Evolutionary conservation across 2,329 filamentous ascomycete species (phyloP), one percentile per base, ranked within the genome.

Genomic region (Parasarocladium wereldwijsianum): DNA sequence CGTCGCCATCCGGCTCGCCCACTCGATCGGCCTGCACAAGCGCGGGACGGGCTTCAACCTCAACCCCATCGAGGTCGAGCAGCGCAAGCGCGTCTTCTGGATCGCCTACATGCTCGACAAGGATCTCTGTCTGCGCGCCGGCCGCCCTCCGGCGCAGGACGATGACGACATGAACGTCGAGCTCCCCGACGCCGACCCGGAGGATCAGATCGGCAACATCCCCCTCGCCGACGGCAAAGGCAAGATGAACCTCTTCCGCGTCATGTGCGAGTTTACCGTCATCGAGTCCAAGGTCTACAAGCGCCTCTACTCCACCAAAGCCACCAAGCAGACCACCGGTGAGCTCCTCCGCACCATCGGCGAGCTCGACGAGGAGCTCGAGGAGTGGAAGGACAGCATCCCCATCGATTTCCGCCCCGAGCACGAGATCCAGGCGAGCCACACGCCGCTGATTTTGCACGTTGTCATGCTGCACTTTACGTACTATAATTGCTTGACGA

Each of bases 401-500:
- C 87, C 90, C 3, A 68, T 93, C 34, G 90, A 96, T 45, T 96
- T 94, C 57, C 73, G 90, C n/a, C 90, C 90, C 1, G 90, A 96
- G 52, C 76, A 94, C 49, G 86, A 94, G 52, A 96, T 98, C 52
- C 86, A 85, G 51, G 83, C 84, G 1, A 80, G 79, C 0, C 84
- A 94, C 50, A 92, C 85, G 1, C 86, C 87, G 1, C 64, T 96
- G n/a, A 86, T 96, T 13, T 62, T 98, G 13, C 87, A 96, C 40
- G 74, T 98, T 31, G 86, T 93, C 36, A 83, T 93, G 50, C 60
- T 98, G 34, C 90, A 98, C 51, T 92, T 98, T 45, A 78, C 84
- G 2, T 98, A 98, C 54, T 96, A 96, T 60, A 98, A 98, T 51
- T 94, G 86, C 44, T 58, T 98, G 30, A 94, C 87, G 1, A 98